These are phyloP conservation scores for Monosporozyma servazzii DNA, from an alignment of 805 yeast species.

Conservation along the genomic window DNA sequence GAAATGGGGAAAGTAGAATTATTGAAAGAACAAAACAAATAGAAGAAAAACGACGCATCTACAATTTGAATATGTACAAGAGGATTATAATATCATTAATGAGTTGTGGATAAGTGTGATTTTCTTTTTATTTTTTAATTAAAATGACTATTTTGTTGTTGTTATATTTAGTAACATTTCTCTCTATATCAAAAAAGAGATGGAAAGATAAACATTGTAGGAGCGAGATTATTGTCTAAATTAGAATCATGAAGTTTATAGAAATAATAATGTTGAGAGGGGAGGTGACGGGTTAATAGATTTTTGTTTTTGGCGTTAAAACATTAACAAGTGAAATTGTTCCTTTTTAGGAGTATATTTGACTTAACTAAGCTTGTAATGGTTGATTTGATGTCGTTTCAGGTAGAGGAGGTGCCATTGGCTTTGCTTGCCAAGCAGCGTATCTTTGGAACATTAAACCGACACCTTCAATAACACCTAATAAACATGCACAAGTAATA, in stretches of 20 bases:
- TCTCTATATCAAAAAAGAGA: not conserved
- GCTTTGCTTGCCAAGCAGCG: slow-evolving; percentile 75
- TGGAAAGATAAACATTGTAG: not conserved
- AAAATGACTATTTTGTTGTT: not conserved
- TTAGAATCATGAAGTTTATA: too few species aligned
- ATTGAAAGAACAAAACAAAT: not conserved
- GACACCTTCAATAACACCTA: slow-evolving; percentile 96
- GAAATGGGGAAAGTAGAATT: not conserved
- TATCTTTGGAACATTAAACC: slow-evolving; percentile 92
- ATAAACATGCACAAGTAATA: slow-evolving; percentile 91
- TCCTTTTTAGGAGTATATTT: too few species aligned
- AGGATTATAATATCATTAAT: not conserved
- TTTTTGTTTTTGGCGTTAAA: not conserved
- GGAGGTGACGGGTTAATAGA: too few species aligned
- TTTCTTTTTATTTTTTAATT: not conserved
- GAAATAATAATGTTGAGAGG: too few species aligned
- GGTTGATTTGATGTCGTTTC: slow-evolving; percentile 31
- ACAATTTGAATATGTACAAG: not conserved
- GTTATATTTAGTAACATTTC: not conserved
- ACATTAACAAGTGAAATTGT: too few species aligned
- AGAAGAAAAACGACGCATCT: not conserved
- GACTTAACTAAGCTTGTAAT: slow-evolving; percentile 22
- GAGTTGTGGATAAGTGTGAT: not conserved
- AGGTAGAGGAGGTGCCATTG: slow-evolving; percentile 52
- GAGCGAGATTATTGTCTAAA: not conserved